Base-by-base conservation (phyloP, 2,329 filamentous ascomycete genomes). In the Taxawa tesnikishii region DNA sequence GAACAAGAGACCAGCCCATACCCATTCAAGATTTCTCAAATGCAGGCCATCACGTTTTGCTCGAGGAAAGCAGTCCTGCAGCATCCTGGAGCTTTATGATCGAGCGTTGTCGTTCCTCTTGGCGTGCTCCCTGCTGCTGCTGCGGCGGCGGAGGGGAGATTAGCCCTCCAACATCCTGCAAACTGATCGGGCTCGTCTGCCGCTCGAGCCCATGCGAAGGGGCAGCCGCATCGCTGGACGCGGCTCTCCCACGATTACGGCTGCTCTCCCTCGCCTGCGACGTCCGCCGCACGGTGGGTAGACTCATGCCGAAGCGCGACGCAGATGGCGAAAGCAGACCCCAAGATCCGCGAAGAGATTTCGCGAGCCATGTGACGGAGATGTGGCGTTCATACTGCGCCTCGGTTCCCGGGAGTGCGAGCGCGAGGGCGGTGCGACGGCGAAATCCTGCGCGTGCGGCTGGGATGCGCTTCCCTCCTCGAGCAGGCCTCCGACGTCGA, bases 401-500 rank as follows among this genome's bases (percentile, higher is more conserved):
- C 24, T 11, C 18, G 10, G 4, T 28, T 33, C 18, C 6, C 36
- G 43, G 13, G 36, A 32, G 4, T 38, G 31, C 12, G 40, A 15
- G 7, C 55, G 60, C 34, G 64, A 65, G 37, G 65, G 60, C 26
- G 62, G 54, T 8, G 55, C 43, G 19, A 37, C 29, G 11, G 57
- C 53, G 18, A 54, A 51, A 29, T 48, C 54, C 21, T 46, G 54
- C 14, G 49, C 5, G 32, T 36, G 6, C 29, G 4, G 29, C 28
- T n/a, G 43, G 36, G 15, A 44, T 32, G 23, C 36, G 26, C 51
- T 56, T 41, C 67, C 66, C 12, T 65, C 65, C 4, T 78, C 73
- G 1, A 92, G 60, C 0, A 93, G 59, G 0, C 82, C 83, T 14
- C 84, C 84, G 1, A 85, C 78, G 43, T 94, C 87, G 45, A 88